These are phyloP conservation scores for Candida qinlingensis DNA, from an alignment of 805 yeast species.

Conservation along the genomic window DNA sequence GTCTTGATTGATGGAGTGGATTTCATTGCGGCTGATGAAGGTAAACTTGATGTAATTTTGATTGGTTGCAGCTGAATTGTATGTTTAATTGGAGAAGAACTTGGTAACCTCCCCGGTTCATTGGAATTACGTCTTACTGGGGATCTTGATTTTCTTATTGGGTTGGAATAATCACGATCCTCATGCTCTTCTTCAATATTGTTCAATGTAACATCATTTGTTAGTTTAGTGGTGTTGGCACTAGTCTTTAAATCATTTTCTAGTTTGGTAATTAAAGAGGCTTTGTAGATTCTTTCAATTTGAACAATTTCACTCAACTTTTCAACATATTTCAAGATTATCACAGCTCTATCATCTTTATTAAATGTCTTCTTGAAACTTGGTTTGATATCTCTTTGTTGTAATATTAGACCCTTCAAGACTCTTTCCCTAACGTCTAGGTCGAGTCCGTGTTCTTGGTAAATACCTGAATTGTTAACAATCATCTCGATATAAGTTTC, in stretches of 20 bases:
- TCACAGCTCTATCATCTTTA: slow-evolving; percentile 37
- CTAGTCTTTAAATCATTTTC: slow-evolving; percentile 6
- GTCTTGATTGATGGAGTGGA: neutral
- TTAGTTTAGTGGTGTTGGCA: neutral
- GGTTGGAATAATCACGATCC: neutral
- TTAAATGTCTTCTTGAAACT: slow-evolving; percentile 24
- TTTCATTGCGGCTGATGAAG: slow-evolving; percentile 10
- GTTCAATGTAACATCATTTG: neutral
- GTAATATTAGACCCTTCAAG: slow-evolving; percentile 30
- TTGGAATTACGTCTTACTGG: slow-evolving; percentile 17
- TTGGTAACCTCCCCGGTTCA: slow-evolving; percentile 1
- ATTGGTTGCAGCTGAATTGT: neutral
- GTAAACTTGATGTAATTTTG: slow-evolving; percentile 13
- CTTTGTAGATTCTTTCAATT: slow-evolving; percentile 58
- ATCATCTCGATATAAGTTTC: slow-evolving; percentile 37
- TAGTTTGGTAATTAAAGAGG: slow-evolving; percentile 25
- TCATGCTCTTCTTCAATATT: slow-evolving; percentile 2
- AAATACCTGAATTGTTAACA: slow-evolving; percentile 46
- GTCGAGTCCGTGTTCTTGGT: slow-evolving; percentile 48
- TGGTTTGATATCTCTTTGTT: slow-evolving; percentile 23
- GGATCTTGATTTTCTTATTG: slow-evolving; percentile 15
- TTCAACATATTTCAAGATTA: slow-evolving; percentile 44
- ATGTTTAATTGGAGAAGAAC: slow-evolving; percentile 13
- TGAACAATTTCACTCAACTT: slow-evolving; percentile 58
- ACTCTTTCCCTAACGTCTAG: slow-evolving; percentile 34